phyloP scores from a whole-genome alignment of 2,329 filamentous ascomycete species.

The Cladophialophora immunda region DNA sequence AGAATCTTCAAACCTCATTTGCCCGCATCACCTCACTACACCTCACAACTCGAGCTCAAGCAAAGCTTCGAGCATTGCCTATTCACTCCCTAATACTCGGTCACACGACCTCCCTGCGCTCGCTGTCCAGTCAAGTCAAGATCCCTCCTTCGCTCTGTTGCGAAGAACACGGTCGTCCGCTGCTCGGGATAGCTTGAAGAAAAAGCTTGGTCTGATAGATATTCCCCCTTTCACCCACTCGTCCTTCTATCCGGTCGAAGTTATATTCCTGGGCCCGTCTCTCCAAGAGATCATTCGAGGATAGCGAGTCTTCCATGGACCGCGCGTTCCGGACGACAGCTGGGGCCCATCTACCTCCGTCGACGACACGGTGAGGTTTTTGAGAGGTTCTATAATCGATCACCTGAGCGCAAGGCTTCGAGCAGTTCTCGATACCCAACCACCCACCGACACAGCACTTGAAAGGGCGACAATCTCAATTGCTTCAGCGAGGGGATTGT shows the following conservation, averaged over 20 bases:
- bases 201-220: background rate
- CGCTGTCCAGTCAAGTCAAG: background rate
- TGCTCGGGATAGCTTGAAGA: background rate
- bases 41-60: background rate
- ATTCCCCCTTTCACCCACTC: background rate
- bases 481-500: background rate
- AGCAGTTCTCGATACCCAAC: too few relatives aligned
- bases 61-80: background rate
- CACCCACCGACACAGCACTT: background rate
- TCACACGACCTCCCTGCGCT: background rate
- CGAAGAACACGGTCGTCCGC: background rate
- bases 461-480: background rate
- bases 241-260: background rate
- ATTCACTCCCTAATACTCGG: background rate
- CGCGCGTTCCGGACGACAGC: background rate
- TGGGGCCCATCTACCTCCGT: background rate
- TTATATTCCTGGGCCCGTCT: background rate
- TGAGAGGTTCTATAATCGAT: background rate
- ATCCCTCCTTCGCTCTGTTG: background rate
- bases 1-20: background rate
- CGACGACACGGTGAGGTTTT: background rate
- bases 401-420: background rate
- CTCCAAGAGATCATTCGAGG: background rate
- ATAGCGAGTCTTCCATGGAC: background rate
- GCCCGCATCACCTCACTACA: background rate